Conservation (phyloP, 2,329 filamentous ascomycete species). For the Cryphonectria nitschkei region DNA sequence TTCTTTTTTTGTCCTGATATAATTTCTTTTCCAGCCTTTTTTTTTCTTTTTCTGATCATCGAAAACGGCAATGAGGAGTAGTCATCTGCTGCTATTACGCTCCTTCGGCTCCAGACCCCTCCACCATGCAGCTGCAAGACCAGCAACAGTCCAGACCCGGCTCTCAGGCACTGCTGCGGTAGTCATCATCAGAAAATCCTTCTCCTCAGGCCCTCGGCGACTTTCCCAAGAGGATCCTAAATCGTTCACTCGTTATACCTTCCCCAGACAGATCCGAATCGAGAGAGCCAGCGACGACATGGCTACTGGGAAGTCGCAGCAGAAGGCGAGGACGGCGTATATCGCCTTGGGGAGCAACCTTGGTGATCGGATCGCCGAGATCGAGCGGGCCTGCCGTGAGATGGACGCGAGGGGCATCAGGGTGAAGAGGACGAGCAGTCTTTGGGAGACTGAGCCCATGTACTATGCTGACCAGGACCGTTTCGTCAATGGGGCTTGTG, state of each 20-base stretch:
- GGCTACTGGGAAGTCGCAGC: slow-evolving; percentile 31
- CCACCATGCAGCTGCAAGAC: slow-evolving; percentile 23
- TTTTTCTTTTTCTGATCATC: background rate
- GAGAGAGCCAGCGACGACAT: slow-evolving; percentile 35
- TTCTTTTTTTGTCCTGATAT: background rate
- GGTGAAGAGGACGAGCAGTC: slow-evolving; percentile 78
- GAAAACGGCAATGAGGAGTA: slow-evolving; percentile 23
- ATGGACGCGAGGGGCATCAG: slow-evolving; percentile 76
- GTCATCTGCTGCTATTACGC: slow-evolving; percentile 3
- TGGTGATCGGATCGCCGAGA: slow-evolving; percentile 81
- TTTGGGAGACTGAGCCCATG: slow-evolving; percentile 97
- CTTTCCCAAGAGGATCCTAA: slow-evolving; percentile 17
- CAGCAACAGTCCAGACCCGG: slow-evolving; percentile 19
- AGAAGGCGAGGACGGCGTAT: slow-evolving; percentile 60
- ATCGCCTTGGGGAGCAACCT: slow-evolving; percentile 93
- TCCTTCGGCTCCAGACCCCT: slow-evolving; percentile 1
- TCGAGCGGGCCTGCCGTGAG: slow-evolving; percentile 79
- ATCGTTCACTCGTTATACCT: slow-evolving; percentile 28
- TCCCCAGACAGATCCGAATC: slow-evolving; percentile 28
- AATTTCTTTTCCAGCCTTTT: background rate
- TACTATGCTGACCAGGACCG: slow-evolving; percentile 87
- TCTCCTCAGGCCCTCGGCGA: slow-evolving; percentile 21
- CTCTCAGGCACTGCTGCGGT: slow-evolving; percentile 16
- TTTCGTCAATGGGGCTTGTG: slow-evolving; percentile 91
- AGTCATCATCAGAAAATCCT: slow-evolving; percentile 23